Percentiles rank a stretch among this genome's conserved stretches.
phyloP scores from a whole-genome alignment of 441 rosid species.

The Raphanus hybrid region DNA sequence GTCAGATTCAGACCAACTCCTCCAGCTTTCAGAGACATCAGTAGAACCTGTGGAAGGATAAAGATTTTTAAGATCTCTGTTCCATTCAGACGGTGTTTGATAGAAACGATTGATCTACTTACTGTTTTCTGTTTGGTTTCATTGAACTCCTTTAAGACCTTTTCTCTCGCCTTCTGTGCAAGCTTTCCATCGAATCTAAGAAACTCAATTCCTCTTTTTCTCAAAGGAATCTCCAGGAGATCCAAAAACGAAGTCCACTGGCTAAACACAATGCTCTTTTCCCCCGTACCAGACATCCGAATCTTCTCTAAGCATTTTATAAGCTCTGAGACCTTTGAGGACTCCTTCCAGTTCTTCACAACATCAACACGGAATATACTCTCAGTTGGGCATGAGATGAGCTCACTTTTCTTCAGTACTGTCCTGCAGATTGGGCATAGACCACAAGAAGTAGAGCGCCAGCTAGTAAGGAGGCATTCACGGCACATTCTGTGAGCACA shows the following conservation, averaged over 20 bases:
- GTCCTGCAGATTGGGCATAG: conserved; percentile 65
- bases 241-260: conserved; percentile 79
- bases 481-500: conserved; percentile 79
- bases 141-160: conserved; percentile 65
- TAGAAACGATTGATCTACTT: conserved; percentile 17
- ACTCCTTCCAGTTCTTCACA: conserved; percentile 68
- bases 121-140: conserved; percentile 64
- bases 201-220: conserved; percentile 52
- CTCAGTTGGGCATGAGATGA: conserved; percentile 65
- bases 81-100: neutral
- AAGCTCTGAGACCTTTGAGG: conserved; percentile 65
- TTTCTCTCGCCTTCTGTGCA: conserved; percentile 64
- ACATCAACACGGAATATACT: conserved; percentile 63
- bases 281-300: conserved; percentile 45
- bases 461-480: conserved; percentile 72
- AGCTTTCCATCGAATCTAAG: conserved; percentile 66
- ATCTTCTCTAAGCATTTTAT: conserved; percentile 56
- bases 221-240: conserved; percentile 65
- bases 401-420: conserved; percentile 52
- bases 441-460: conserved; percentile 56
- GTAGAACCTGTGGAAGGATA: conserved; percentile 49
- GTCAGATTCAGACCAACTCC: conserved; percentile 80
- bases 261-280: conserved; percentile 77
- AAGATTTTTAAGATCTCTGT: neutral
- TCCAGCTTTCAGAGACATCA: conserved; percentile 78